phyloP scores from a whole-genome alignment of 495 filamentous ascomycete species.

The Penicillium coffeae region DNA sequence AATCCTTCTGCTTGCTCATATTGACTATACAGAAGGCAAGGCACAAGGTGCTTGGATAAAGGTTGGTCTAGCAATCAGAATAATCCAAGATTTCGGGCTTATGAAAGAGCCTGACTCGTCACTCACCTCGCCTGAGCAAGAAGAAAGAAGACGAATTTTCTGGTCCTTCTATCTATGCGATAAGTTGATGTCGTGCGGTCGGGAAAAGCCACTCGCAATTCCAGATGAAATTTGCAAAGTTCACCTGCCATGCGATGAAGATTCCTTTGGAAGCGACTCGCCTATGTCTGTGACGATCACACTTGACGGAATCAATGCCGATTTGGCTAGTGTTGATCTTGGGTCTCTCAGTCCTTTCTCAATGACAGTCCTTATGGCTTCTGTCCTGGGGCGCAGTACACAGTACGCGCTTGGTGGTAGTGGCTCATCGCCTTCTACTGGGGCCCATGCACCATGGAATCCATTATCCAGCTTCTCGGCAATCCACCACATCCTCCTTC shows the following conservation, averaged over 20 bases:
- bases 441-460: constrained; percentile 30
- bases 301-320: constrained; percentile 17
- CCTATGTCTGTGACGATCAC: constrained; percentile 21
- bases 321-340: constrained; percentile 16
- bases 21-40: too few relatives aligned
- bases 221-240: constrained; percentile 25
- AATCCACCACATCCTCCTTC: constrained; percentile 23
- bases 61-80: constrained; percentile 27
- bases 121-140: constrained; percentile 23
- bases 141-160: constrained; percentile 27
- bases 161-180: constrained; percentile 32
- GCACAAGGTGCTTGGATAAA: constrained; percentile 32
- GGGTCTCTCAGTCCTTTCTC: constrained; percentile 22
- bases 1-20: constrained; percentile 11
- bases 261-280: constrained; percentile 14
- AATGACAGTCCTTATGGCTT: constrained; percentile 25
- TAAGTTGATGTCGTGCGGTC: constrained; percentile 28
- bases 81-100: constrained; percentile 26
- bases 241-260: constrained; percentile 29
- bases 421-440: not conserved
- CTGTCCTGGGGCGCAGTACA: constrained; percentile 25
- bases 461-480: constrained; percentile 24
- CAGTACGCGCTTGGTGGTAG: constrained; percentile 23
- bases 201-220: constrained; percentile 22
- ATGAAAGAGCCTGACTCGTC: constrained; percentile 23